phyloP scores from a whole-genome alignment of 352 stramenopile genomes.

The Phytophthora sp. region DNA sequence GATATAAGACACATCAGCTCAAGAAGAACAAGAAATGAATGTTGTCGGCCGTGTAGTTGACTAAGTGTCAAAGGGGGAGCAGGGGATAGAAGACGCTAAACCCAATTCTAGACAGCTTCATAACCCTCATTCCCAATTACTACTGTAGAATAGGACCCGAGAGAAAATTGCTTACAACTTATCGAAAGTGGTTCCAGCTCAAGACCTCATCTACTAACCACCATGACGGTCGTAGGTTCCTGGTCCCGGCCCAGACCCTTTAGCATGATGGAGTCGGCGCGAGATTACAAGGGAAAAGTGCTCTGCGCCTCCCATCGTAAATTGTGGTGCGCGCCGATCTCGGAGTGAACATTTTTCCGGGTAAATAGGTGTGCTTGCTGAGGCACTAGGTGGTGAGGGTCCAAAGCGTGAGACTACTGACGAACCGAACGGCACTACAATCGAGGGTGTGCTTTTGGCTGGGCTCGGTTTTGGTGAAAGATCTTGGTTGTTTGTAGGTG shows the following conservation, averaged over 20 bases:
- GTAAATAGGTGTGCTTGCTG: constrained; percentile 17
- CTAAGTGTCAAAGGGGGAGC: too few species aligned
- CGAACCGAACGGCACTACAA: constrained; percentile 36
- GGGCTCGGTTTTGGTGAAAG: not conserved
- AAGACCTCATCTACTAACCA: too few species aligned
- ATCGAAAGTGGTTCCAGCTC: too few species aligned
- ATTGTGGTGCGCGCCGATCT: constrained; percentile 21
- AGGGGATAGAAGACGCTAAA: too few species aligned
- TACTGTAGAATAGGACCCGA: too few species aligned
- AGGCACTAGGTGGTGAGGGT: not conserved
- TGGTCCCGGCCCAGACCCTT: constrained; percentile 32
- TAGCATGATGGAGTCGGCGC: constrained; percentile 30
- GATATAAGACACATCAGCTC: constrained; percentile 60
- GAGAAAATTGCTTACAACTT: too few species aligned
- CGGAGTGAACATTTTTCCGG: constrained; percentile 32
- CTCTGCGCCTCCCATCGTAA: constrained; percentile 36
- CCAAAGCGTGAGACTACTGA: constrained; percentile 41
- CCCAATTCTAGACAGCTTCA: too few species aligned
- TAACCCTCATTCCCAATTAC: too few species aligned
- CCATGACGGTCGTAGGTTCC: constrained; percentile 46
- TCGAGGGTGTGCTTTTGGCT: not conserved
- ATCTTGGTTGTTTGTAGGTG: constrained; percentile 6
- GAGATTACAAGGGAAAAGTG: constrained; percentile 45
- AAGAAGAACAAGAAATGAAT: constrained; percentile 55
- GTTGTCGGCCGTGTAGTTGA: too few species aligned